These are phyloP conservation scores for Citrus inodora DNA, from an alignment of 345 rosid genomes.

Conservation along the genomic window DNA sequence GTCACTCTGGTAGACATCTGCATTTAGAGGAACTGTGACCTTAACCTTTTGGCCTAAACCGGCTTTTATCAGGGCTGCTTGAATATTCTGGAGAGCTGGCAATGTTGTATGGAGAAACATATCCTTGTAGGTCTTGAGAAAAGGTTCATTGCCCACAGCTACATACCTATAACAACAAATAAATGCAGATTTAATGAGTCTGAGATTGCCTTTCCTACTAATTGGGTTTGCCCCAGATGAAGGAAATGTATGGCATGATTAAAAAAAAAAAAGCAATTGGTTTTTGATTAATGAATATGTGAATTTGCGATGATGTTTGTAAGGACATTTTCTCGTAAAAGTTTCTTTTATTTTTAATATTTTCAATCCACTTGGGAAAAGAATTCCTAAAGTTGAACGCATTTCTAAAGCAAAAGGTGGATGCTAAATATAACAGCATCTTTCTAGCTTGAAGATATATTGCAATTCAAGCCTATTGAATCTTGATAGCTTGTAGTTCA, in stretches of 20 bases:
- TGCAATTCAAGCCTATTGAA: too few species aligned
- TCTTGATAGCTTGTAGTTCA: too few species aligned
- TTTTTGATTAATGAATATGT: too few species aligned
- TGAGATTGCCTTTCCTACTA: background rate
- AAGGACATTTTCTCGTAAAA: too few species aligned
- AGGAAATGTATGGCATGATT: background rate
- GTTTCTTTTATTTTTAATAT: too few species aligned
- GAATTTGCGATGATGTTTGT: too few species aligned
- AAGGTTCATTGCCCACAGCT: conserved; percentile 92
- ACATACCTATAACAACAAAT: conserved; percentile 42
- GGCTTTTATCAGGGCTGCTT: conserved; percentile 86
- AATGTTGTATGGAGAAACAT: conserved; percentile 47
- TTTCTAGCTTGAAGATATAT: too few species aligned
- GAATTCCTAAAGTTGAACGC: too few species aligned
- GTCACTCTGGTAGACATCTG: conserved; percentile 65
- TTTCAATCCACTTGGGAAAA: too few species aligned
- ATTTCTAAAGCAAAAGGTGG: too few species aligned
- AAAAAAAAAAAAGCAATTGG: too few species aligned
- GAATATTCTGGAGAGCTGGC: conserved; percentile 85
- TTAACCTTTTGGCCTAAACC: conserved; percentile 71
- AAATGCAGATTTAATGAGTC: background rate
- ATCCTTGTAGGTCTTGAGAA: conserved; percentile 66
- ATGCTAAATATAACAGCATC: too few species aligned
- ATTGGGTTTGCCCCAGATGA: background rate
- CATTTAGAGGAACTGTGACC: conserved; percentile 82